Evolutionary conservation across 192 early-diverging fungal genomes (phyloP), one percentile per base, ranked within the genome.

Genomic region (Gonapodya prolifera): DNA sequence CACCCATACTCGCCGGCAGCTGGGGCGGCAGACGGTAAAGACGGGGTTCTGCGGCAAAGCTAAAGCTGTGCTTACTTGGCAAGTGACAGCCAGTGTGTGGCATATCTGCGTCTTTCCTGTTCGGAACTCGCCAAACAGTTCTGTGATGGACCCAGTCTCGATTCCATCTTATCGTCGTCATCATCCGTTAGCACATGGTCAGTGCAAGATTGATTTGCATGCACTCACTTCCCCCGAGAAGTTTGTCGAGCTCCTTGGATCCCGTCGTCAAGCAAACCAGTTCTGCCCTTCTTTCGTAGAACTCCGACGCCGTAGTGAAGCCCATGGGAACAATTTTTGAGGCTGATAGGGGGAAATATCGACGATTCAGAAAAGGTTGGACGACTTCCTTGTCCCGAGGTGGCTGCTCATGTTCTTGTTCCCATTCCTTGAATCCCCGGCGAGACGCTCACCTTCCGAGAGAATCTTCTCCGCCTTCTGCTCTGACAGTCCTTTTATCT

Each of bases 41-140:
- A 30, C 28, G 32, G 76, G 23, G 32, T 18, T 34, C 29, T 70
- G 35, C 30, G 2, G 13, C 33, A n/a, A 0, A 30, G 35, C 61
- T 31, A 0, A n/a, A 13, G 34, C 2, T 18, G 18, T 30, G 0
- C 69, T 70, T 82, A 91, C 91, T 87, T 98, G 97, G 78, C 94
- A 95, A n/a, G 92, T 94, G 30, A 99, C 95, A 1, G 97, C 95
- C 35, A 99, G 83, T 32, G 92, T 95, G 77, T 99, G 97, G 82
- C 97, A 98, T 16, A 99, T 78, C 80, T 99, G 97, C 77, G 92
- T 96, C 83, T 99, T 99, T 78, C 97, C 97, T 1, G 97, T 99
- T 71, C 97, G 84, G 80, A 99, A 99, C 84, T 99, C 97, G 34
- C 97, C 97, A 91, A 98, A 99, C 0, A 99, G 85, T 81, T 99